phyloP scores from a whole-genome alignment of 257 asterid genomes.

The Marsdenia floribunda region DNA sequence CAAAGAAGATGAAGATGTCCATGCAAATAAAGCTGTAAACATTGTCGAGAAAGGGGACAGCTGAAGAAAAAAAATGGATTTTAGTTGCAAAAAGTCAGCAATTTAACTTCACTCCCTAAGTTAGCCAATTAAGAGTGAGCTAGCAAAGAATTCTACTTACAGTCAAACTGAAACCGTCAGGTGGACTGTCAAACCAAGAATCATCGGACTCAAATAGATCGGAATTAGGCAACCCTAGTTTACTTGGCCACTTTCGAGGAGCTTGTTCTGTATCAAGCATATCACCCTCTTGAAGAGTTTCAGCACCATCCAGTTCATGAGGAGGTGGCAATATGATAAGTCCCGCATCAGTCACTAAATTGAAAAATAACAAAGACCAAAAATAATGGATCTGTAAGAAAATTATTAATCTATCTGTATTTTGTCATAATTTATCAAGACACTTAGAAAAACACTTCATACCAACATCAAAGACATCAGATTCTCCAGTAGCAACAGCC shows the following conservation, averaged over 20 bases:
- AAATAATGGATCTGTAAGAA: slow-evolving; percentile 17
- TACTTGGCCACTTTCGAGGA: slow-evolving; percentile 68
- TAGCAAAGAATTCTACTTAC: slow-evolving; percentile 42
- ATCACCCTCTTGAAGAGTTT: slow-evolving; percentile 33
- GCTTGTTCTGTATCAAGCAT: slow-evolving; percentile 38
- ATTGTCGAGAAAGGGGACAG: slow-evolving; percentile 82
- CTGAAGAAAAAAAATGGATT: slow-evolving; percentile 28
- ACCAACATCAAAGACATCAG: slow-evolving; percentile 73
- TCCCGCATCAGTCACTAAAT: slow-evolving; percentile 72
- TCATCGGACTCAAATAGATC: slow-evolving; percentile 67
- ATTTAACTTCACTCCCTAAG: not conserved
- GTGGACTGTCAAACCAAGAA: slow-evolving; percentile 80
- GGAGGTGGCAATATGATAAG: slow-evolving; percentile 57
- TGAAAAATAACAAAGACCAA: slow-evolving; percentile 22
- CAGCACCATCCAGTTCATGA: slow-evolving; percentile 35
- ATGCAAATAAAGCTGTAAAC: slow-evolving; percentile 74
- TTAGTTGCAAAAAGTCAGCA: slow-evolving; percentile 11
- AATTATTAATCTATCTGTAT: not conserved
- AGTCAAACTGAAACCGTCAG: slow-evolving; percentile 59
- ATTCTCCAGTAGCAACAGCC: slow-evolving; percentile 67
- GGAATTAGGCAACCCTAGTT: slow-evolving; percentile 44
- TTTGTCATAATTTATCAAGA: not conserved
- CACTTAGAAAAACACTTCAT: slow-evolving; percentile 14
- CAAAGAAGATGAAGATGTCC: slow-evolving; percentile 85
- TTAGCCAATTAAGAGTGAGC: not conserved